These are phyloP conservation scores for Trametes sanguinea DNA, from an alignment of 768 basidiomycete genomes.

Conservation along the genomic window DNA sequence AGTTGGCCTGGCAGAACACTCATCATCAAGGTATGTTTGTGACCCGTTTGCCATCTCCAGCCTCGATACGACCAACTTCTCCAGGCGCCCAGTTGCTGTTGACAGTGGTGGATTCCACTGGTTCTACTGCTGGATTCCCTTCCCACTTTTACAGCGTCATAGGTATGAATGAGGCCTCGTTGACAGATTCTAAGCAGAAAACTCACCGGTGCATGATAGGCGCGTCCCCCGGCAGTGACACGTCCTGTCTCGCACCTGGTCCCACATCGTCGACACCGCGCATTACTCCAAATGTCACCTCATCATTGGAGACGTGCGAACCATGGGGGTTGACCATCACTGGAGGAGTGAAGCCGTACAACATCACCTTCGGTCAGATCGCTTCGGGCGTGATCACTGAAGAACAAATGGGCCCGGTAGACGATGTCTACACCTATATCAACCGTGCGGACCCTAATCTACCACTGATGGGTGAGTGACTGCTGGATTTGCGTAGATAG, in stretches of 20 bases:
- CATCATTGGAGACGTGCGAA: conserved; percentile 42
- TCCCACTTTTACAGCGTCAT: conserved; percentile 38
- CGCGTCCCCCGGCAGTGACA: conserved; percentile 34
- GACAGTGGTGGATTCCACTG: conserved; percentile 46
- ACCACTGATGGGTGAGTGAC: conserved; percentile 44
- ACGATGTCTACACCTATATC: conserved; percentile 45
- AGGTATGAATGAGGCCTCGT: conserved; percentile 34
- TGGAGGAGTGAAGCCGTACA: conserved; percentile 49
- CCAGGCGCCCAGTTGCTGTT: conserved; percentile 48
- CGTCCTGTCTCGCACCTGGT: conserved; percentile 27
- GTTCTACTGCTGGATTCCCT: conserved; percentile 44
- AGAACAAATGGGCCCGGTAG: conserved; percentile 39
- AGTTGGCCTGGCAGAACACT: conserved; percentile 41
- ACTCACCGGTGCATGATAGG: conserved; percentile 16
- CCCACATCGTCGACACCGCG: conserved; percentile 33
- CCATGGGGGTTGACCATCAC: conserved; percentile 48
- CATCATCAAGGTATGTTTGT: conserved; percentile 41
- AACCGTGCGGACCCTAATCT: conserved; percentile 42
- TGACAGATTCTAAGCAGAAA: neutral
- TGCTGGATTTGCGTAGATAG: neutral
- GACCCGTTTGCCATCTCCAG: neutral
- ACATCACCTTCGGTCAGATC: conserved; percentile 41
- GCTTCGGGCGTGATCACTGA: conserved; percentile 44
- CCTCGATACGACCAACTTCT: neutral
- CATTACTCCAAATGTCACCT: conserved; percentile 42